These are phyloP conservation scores for peach (Prunus persica) DNA, from an alignment of 306 rosid species.

Conservation along the genomic window DNA sequence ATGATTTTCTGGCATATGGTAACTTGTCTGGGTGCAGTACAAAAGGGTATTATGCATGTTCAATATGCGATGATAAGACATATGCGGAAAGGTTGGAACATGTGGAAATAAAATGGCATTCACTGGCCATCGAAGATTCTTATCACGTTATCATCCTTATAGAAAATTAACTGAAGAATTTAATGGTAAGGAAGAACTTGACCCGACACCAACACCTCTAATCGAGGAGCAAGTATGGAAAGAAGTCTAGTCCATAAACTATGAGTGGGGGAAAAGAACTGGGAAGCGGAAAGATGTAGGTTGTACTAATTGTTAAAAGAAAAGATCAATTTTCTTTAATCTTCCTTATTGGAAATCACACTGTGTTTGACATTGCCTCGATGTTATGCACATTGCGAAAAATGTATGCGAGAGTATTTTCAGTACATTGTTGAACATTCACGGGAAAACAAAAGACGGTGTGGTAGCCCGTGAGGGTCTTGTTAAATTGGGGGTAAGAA, in stretches of 20 bases:
- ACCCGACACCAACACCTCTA: background rate
- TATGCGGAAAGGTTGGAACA: no score
- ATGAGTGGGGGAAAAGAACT: background rate
- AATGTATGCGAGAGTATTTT: background rate
- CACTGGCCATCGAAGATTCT: no score
- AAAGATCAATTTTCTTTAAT: background rate
- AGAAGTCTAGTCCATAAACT: background rate
- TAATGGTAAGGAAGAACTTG: background rate
- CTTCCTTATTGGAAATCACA: background rate
- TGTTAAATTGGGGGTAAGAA: no score
- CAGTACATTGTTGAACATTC: background rate
- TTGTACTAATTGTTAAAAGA: background rate
- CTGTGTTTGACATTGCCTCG: background rate
- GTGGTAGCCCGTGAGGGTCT: background rate
- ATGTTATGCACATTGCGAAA: conserved; percentile 10
- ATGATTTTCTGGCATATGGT: no score
- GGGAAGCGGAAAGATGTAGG: background rate
- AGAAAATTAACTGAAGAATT: background rate
- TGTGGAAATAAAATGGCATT: no score
- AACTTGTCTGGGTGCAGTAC: no score
- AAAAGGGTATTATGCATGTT: no score
- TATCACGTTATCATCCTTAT: no score
- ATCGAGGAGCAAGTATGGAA: background rate
- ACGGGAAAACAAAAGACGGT: background rate
- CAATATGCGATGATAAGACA: no score